Percentiles rank a stretch among this genome's conserved stretches.
Evolutionary conservation across 805 yeast species (phyloP).

Genomic region (Starmerella asiatica): DNA sequence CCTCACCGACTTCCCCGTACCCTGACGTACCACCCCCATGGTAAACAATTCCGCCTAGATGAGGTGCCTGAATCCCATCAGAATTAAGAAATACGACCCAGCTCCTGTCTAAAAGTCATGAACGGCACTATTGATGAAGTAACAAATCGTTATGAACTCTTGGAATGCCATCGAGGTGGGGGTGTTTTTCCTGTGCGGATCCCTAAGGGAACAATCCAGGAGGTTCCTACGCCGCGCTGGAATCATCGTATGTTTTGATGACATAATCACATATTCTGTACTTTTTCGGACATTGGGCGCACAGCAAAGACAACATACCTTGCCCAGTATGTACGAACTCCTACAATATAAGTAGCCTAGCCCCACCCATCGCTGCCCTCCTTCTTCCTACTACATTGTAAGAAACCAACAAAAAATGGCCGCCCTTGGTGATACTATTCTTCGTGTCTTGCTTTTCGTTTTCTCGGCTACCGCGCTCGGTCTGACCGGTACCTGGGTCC

Average conservation of each 20-base stretch:
- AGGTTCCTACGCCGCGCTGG: no score
- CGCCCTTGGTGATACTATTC: slow-evolving; percentile 61
- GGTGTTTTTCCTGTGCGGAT: no score
- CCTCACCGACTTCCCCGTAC: no score
- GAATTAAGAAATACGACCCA: no score
- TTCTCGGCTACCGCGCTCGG: slow-evolving; percentile 73
- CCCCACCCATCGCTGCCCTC: slow-evolving; percentile 8
- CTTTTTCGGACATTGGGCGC: slow-evolving; percentile 14
- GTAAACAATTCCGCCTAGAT: no score
- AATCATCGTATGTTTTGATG: slow-evolving; percentile 11
- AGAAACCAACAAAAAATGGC: slow-evolving; percentile 26
- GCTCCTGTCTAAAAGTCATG: no score
- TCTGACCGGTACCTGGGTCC: slow-evolving; percentile 68
- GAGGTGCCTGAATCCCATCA: no score
- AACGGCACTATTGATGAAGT: no score
- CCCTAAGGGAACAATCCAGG: no score
- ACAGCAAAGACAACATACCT: slow-evolving; percentile 13
- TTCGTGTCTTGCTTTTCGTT: slow-evolving; percentile 62
- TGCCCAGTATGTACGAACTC: slow-evolving; percentile 9
- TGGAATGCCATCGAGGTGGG: no score
- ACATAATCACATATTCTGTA: slow-evolving; percentile 8
- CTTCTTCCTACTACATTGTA: not conserved
- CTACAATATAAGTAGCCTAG: slow-evolving; percentile 13
- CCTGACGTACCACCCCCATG: no score
- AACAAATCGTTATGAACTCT: no score